Evolutionary conservation across 768 basidiomycete species (phyloP).

Genomic region (Pisolithus microcarpus): DNA sequence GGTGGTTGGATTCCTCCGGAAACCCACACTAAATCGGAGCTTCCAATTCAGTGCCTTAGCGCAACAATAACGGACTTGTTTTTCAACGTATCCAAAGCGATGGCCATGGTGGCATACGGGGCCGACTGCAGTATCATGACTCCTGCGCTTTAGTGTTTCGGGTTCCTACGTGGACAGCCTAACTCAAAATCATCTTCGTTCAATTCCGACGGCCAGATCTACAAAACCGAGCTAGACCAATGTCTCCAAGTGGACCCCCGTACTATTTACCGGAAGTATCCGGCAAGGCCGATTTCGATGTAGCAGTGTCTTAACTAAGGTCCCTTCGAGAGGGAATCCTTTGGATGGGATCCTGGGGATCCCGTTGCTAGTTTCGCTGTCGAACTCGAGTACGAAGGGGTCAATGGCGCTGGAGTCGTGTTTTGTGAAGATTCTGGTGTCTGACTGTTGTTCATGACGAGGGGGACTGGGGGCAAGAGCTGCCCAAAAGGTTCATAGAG

Average conservation of each 20-base stretch:
- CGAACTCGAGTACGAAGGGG: constrained; percentile 14
- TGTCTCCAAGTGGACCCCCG: no score
- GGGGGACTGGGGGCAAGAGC: constrained; percentile 14
- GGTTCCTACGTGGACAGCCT: no score
- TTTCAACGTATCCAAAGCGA: constrained; percentile 13
- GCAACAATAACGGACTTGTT: constrained; percentile 23
- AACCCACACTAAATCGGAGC: constrained; percentile 11
- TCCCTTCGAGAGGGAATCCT: neutral
- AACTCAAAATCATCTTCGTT: no score
- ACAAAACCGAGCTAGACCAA: neutral
- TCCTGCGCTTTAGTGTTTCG: neutral
- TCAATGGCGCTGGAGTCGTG: constrained; percentile 42
- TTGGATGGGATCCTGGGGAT: constrained; percentile 12
- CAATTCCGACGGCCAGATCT: neutral
- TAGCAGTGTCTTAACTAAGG: no score
- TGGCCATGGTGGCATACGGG: constrained; percentile 7
- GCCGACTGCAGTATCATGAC: neutral
- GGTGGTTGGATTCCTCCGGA: constrained; percentile 26
- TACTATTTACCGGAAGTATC: no score
- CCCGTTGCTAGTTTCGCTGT: constrained; percentile 4
- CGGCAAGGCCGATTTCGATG: no score
- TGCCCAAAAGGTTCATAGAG: constrained; percentile 38
- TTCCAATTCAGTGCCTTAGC: constrained; percentile 18
- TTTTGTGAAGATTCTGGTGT: constrained; percentile 59
- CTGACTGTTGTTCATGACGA: constrained; percentile 30